Base-by-base conservation (phyloP, 306 rosid species). In the Trifolium repens region DNA sequence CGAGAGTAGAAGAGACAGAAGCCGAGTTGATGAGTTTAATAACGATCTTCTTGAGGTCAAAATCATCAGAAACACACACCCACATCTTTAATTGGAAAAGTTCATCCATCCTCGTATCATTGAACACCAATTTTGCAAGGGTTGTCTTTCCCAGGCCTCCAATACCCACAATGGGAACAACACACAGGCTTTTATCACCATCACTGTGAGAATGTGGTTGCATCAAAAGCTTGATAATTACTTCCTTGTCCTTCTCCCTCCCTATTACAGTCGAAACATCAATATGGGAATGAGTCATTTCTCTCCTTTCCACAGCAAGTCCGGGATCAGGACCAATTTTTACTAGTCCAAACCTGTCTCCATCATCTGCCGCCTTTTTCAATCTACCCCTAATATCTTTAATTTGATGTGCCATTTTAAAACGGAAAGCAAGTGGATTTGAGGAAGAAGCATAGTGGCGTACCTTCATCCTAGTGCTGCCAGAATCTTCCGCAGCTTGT, bases 161-260 rank as follows among this genome's bases (percentile, higher is more conserved):
- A 66, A 66, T 66, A 5, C 71, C 53, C 53, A 66, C 71, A 3
- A 19, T 42, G 35, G 53, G 71, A 66, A 66, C 0, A 66, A 66
- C 71, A 66, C 71, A 40, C 14, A 24, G 44, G 6, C 60, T 15
- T 42, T 7, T 13, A 42, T 9, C 71, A 65, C 70, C 16, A 39
- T 17, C 70, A 10, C 17, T n/a, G 4, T 19, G 9, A 66, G 71
- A 52, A 39, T 66, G 17, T 7, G 35, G 32, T 66, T 22, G 52
- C 71, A 9, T 40, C 52, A 66, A 66, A 9, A 66, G 71, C 34
- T 66, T 7, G 47, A 42, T 10, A 66, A 66, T 42, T 19, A 8
- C 22, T 19, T 66, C 52, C 35, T 4, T 66, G 0, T 66, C 71
- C 5, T 40, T 40, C 53, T 42, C 53, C 32, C 61, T 54, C 2